Conservation (phyloP, 768 basidiomycete genomes). For the Amanita rimosa region DNA sequence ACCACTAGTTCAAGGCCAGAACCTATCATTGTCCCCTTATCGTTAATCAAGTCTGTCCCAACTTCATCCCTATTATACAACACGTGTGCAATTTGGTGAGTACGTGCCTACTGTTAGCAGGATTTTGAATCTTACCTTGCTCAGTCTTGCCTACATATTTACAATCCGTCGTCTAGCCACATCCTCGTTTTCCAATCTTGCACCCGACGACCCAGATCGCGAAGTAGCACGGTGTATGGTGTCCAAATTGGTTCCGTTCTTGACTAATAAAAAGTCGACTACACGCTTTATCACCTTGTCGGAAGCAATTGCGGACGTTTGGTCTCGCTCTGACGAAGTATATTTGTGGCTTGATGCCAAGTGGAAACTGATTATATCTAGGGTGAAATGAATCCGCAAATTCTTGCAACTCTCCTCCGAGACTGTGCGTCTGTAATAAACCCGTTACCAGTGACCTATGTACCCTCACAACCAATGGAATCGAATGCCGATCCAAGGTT, state of each 20-base stretch:
- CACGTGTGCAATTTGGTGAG: constrained; percentile 56
- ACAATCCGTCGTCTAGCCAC: constrained; percentile 48
- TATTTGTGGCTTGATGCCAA: constrained; percentile 6
- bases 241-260: constrained; percentile 49
- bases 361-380: constrained; percentile 8
- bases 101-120: constrained; percentile 7
- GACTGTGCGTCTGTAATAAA: constrained; percentile 46
- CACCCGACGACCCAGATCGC: constrained; percentile 28
- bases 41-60: constrained; percentile 28
- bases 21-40: constrained; percentile 33
- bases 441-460: constrained; percentile 27
- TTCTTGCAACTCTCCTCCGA: constrained; percentile 41
- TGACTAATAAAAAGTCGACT: constrained; percentile 47
- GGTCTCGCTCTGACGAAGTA: constrained; percentile 53
- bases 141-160: constrained; percentile 61
- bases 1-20: constrained; percentile 27
- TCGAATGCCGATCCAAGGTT: constrained; percentile 14
- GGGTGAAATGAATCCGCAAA: constrained; percentile 25
- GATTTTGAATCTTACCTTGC: background rate
- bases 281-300: constrained; percentile 39
- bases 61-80: constrained; percentile 52
- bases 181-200: constrained; percentile 41
- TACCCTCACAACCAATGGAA: constrained; percentile 8
- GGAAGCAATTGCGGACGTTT: constrained; percentile 47
- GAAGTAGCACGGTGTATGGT: constrained; percentile 37